Evolutionary conservation across 805 yeast genomes (phyloP).

Genomic region (Pachysolen tannophilus): DNA sequence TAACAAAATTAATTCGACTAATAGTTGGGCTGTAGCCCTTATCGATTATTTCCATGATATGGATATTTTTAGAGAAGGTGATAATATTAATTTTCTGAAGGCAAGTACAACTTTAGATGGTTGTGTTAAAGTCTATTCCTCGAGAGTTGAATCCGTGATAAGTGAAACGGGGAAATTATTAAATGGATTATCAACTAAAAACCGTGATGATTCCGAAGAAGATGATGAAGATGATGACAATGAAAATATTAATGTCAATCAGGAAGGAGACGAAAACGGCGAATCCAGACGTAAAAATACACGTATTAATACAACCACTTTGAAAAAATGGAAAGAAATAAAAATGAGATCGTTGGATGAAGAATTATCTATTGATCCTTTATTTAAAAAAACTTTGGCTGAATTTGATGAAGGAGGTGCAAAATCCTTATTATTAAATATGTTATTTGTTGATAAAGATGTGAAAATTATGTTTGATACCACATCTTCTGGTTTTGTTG

Average conservation of each 20-base stretch:
- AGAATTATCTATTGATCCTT: constrained; percentile 62
- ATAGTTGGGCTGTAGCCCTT: constrained; percentile 42
- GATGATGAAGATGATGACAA: constrained; percentile 16
- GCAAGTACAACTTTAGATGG: constrained; percentile 45
- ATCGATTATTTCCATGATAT: constrained; percentile 47
- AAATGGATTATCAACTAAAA: constrained; percentile 58
- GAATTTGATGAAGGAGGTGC: constrained; percentile 85
- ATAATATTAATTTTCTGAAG: constrained; percentile 36
- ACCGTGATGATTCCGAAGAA: constrained; percentile 15
- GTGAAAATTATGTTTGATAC: constrained; percentile 61
- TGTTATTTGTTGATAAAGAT: constrained; percentile 43
- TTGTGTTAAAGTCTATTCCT: constrained; percentile 41
- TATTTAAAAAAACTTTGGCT: constrained; percentile 65
- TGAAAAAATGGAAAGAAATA: constrained; percentile 43
- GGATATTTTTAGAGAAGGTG: constrained; percentile 36
- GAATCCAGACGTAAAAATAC: constrained; percentile 17
- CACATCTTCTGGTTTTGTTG: constrained; percentile 30
- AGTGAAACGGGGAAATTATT: constrained; percentile 31
- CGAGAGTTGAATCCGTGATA: constrained; percentile 36
- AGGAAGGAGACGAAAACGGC: constrained; percentile 12
- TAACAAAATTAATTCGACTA: constrained; percentile 39
- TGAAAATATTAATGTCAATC: constrained; percentile 17
- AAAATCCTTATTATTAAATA: constrained; percentile 56
- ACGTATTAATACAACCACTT: constrained; percentile 28
- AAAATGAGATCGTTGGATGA: constrained; percentile 50